These are phyloP conservation scores for Platismatia glauca DNA, from an alignment of 495 filamentous ascomycete species.

Conservation along the genomic window DNA sequence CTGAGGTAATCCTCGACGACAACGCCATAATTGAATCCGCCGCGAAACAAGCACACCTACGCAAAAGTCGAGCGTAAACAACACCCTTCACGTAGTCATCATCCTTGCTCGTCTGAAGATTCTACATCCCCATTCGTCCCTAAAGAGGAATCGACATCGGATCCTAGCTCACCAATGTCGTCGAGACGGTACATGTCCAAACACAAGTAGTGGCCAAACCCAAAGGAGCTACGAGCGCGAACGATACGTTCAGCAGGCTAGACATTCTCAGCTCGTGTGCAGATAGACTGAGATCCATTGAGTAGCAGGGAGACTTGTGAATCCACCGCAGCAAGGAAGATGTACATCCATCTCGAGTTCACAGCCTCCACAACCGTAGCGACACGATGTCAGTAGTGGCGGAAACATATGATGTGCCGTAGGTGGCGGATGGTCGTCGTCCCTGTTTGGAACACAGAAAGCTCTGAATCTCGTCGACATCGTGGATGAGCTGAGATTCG, in stretches of 20 bases:
- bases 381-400: neutral
- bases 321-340: neutral
- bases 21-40: too few relatives aligned
- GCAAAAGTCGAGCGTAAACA: neutral
- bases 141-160: neutral
- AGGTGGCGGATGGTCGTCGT: neutral
- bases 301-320: neutral
- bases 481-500: neutral
- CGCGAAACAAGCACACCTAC: neutral
- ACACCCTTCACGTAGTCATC: neutral
- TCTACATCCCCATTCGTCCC: neutral
- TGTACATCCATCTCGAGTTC: neutral
- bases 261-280: neutral
- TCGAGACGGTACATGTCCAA: neutral
- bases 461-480: neutral
- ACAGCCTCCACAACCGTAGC: neutral
- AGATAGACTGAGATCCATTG: neutral
- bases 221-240: neutral
- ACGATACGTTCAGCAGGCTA: too few relatives aligned
- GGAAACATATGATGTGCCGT: neutral
- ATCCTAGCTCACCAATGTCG: neutral
- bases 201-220: neutral
- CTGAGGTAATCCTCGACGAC: too few relatives aligned
- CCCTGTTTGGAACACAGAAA: neutral
- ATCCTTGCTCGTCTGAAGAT: neutral